phyloP scores from a whole-genome alignment of 2,329 filamentous ascomycete genomes.

The Cephalotrichum gorgonifer region DNA sequence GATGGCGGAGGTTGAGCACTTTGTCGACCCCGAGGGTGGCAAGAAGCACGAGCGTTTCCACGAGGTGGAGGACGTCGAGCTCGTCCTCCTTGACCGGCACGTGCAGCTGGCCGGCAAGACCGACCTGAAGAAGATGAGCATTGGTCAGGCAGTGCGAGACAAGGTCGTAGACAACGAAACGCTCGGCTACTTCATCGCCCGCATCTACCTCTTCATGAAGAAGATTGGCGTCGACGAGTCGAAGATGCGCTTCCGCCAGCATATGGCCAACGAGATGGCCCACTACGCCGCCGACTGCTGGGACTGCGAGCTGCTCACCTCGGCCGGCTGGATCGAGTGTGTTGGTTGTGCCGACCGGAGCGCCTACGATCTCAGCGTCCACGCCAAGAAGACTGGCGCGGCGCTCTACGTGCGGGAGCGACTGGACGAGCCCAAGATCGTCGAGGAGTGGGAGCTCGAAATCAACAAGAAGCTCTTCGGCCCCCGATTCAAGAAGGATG shows the following conservation, averaged over 20 bases:
- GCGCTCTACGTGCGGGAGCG: slow-evolving; percentile 78
- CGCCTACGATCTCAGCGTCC: slow-evolving; percentile 87
- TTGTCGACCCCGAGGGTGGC: slow-evolving; percentile 84
- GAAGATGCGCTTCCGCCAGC: slow-evolving; percentile 93
- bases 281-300: slow-evolving; percentile 97
- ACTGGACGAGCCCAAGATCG: slow-evolving; percentile 62
- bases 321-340: slow-evolving; percentile 96
- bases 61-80: slow-evolving; percentile 73
- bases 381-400: slow-evolving; percentile 84
- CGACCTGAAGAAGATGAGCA: slow-evolving; percentile 57
- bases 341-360: slow-evolving; percentile 94
- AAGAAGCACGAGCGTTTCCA: slow-evolving; percentile 89
- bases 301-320: slow-evolving; percentile 89
- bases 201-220: slow-evolving; percentile 82
- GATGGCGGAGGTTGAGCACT: slow-evolving; percentile 99
- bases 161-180: slow-evolving; percentile 94
- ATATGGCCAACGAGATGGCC: slow-evolving; percentile 71
- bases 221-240: slow-evolving; percentile 77
- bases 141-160: slow-evolving; percentile 76
- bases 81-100: slow-evolving; percentile 74
- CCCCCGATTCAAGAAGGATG: slow-evolving; percentile 89
- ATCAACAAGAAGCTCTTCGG: slow-evolving; percentile 95
- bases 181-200: slow-evolving; percentile 90
- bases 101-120: slow-evolving; percentile 85
- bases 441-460: slow-evolving; percentile 83